These are phyloP conservation scores for Juglanconis juglandina DNA, from an alignment of 2,329 filamentous ascomycete genomes.

Conservation along the genomic window DNA sequence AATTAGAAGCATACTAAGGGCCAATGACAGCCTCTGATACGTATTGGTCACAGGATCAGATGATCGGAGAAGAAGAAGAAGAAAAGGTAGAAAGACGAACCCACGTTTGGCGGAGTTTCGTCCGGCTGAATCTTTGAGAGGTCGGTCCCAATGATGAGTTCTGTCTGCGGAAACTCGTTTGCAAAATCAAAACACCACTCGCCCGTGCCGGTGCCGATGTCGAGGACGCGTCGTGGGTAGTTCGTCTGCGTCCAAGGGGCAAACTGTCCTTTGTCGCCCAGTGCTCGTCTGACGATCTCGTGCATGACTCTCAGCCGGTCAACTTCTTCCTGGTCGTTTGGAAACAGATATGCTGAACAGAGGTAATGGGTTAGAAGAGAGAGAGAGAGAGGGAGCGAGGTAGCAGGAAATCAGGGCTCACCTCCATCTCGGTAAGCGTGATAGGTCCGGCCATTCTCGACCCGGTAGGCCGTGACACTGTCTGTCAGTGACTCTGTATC, in stretches of 20 bases:
- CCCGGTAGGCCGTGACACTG: conserved; percentile 15
- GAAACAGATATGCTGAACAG: conserved; percentile 31
- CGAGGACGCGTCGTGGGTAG: conserved; percentile 30
- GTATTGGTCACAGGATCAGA: too few species aligned
- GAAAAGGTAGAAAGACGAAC: background rate
- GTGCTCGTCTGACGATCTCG: conserved; percentile 27
- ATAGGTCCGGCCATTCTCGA: conserved; percentile 18
- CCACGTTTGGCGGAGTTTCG: conserved; percentile 66
- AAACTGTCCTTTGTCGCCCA: conserved; percentile 30
- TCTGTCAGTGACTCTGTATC: conserved; percentile 14
- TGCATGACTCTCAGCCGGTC: conserved; percentile 31
- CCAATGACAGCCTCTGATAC: too few species aligned
- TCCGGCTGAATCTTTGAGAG: conserved; percentile 65
- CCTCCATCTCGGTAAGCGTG: conserved; percentile 17
- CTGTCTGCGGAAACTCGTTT: conserved; percentile 55
- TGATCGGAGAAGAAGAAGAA: too few species aligned
- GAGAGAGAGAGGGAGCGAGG: background rate
- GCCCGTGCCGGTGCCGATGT: conserved; percentile 49
- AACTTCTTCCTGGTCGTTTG: conserved; percentile 30
- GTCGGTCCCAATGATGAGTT: conserved; percentile 58
- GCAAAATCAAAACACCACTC: conserved; percentile 70
- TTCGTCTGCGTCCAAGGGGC: conserved; percentile 26
- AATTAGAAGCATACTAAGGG: too few species aligned
- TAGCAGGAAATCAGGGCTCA: background rate
- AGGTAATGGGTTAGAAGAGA: background rate